Percentiles rank a stretch among this genome's conserved stretches.
Evolutionary conservation across 768 basidiomycete species (phyloP).

Genomic region (Leccinum arenicola): DNA sequence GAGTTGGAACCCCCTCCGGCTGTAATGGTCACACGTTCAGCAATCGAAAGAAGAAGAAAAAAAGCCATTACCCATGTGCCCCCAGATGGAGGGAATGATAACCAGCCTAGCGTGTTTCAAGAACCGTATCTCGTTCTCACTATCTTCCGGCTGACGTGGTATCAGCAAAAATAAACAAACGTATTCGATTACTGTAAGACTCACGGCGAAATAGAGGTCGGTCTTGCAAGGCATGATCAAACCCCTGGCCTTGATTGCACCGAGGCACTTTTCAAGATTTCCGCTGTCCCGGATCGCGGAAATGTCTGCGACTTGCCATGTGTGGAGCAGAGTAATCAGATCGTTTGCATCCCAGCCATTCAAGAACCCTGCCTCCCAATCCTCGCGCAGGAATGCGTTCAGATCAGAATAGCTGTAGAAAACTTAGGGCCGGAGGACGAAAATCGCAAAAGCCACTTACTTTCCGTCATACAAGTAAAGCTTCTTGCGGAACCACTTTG

Average conservation of each 20-base stretch:
- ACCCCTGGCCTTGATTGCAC: constrained; percentile 47
- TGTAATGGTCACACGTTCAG: constrained; percentile 16
- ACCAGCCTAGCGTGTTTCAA: constrained; percentile 44
- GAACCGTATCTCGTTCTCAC: constrained; percentile 42
- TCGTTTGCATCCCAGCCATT: constrained; percentile 55
- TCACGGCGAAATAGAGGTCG: constrained; percentile 58
- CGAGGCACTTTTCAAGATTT: constrained; percentile 41
- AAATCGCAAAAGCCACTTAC: constrained; percentile 24
- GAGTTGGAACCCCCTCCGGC: constrained; percentile 44
- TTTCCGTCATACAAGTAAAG: constrained; percentile 41
- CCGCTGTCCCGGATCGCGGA: constrained; percentile 45
- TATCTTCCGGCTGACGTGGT: constrained; percentile 51
- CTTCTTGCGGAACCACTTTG: constrained; percentile 55
- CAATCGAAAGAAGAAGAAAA: not conserved
- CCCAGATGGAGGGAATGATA: constrained; percentile 55
- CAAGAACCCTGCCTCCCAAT: constrained; percentile 49
- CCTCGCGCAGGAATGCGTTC: constrained; percentile 46
- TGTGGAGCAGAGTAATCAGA: constrained; percentile 45
- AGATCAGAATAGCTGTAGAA: constrained; percentile 44
- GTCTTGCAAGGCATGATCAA: constrained; percentile 63
- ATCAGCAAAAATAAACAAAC: not conserved
- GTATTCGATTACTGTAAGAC: constrained; percentile 27
- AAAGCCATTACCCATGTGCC: constrained; percentile 45
- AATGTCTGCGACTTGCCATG: constrained; percentile 54
- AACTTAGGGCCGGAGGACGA: not conserved